Evolutionary conservation across 179 eudicot species (phyloP).

Genomic region (Monotropa hypopitys): DNA sequence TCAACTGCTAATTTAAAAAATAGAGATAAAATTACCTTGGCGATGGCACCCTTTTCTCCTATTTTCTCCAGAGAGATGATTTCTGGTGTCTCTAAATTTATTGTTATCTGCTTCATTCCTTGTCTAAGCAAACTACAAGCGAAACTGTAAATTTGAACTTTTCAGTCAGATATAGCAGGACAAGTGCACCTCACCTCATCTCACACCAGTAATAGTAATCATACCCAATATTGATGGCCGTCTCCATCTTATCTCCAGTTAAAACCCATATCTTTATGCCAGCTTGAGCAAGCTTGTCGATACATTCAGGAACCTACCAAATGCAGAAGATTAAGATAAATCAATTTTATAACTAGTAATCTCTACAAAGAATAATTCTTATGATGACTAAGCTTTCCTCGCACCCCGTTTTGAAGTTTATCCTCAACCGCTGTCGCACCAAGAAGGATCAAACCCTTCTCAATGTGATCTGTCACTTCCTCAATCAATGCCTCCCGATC

Average conservation of each 20-base stretch:
- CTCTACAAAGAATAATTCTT: neutral
- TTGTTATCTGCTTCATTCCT: conserved; percentile 42
- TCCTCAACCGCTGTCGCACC: conserved; percentile 99
- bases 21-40: conserved; percentile 28
- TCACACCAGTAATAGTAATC: neutral
- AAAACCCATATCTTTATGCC: conserved; percentile 97
- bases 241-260: conserved; percentile 99
- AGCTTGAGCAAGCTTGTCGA: conserved; percentile 94
- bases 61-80: conserved; percentile 50
- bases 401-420: conserved; percentile 93
- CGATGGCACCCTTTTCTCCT: conserved; percentile 48
- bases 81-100: conserved; percentile 53
- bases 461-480: conserved; percentile 53
- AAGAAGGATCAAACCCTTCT: conserved; percentile 73
- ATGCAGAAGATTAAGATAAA: neutral
- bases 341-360: neutral
- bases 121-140: conserved; percentile 59
- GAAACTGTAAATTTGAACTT: conserved; percentile 31
- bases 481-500: conserved; percentile 63
- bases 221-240: conserved; percentile 96
- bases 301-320: conserved; percentile 85
- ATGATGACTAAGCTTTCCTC: conserved; percentile 8
- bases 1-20: neutral
- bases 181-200: neutral
- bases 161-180: conserved; percentile 14